These are phyloP conservation scores for Hymenoscyphus scutula DNA, from an alignment of 2,329 filamentous ascomycete genomes.

Conservation along the genomic window DNA sequence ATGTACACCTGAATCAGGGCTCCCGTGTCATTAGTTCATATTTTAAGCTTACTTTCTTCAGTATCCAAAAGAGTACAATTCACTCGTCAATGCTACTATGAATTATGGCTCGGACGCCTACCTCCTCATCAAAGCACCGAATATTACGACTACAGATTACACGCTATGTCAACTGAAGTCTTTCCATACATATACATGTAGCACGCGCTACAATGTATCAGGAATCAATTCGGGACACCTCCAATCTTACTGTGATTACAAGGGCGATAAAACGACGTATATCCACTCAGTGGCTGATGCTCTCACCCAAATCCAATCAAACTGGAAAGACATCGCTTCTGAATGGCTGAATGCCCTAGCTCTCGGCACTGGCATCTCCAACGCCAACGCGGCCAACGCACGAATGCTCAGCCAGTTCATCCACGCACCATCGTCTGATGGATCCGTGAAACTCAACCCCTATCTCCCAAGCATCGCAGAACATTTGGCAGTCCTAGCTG, in stretches of 20 bases:
- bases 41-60: too few species aligned
- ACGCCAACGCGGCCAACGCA: constrained; percentile 57
- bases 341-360: constrained; percentile 56
- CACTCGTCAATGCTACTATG: constrained; percentile 55
- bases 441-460: constrained; percentile 22
- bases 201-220: constrained; percentile 57
- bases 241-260: constrained; percentile 59
- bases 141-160: constrained; percentile 47
- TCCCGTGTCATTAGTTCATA: too few species aligned
- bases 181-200: constrained; percentile 63
- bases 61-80: constrained; percentile 64
- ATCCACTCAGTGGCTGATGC: constrained; percentile 41
- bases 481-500: constrained; percentile 67
- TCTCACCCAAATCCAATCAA: too few species aligned
- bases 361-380: constrained; percentile 53
- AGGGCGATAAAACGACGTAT: constrained; percentile 54
- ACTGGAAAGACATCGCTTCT: constrained; percentile 50
- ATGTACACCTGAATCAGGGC: too few species aligned
- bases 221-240: constrained; percentile 58
- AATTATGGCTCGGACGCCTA: constrained; percentile 53
- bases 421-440: too few species aligned
- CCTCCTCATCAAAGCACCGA: constrained; percentile 54
- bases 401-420: constrained; percentile 57
- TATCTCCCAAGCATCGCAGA: constrained; percentile 68
- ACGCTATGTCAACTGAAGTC: constrained; percentile 67